Base-by-base conservation (phyloP, 1,284 basidiomycete species). In the Leccinum solheimii region DNA sequence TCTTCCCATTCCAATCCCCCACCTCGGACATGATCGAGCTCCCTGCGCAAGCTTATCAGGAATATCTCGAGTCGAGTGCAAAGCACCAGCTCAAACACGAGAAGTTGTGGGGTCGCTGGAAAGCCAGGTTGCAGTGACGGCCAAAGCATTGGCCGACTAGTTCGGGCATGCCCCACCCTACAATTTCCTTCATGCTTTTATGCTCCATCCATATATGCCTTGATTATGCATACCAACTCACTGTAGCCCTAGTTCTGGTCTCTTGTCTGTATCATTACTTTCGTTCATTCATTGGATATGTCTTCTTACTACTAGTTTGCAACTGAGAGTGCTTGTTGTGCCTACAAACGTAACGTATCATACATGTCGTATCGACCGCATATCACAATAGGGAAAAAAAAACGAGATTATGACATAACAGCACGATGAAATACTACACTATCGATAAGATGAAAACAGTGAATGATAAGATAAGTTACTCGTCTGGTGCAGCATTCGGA, bases 11-110 rank as follows among this genome's bases (percentile, higher is more conserved):
- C 45, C 76, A 70, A 56, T 72, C 74, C 4, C 72, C 76, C 8
- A 76, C 76, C 10, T 76, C 75, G 10, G 87, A 84, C 65, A 82
- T 86, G 78, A 81, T 89, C 62, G 85, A 88, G 66, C 78, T 89
- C 23, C 81, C 86, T 27, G 77, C 78, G 40, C 73, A 80, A 59
- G 83, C 83, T 6, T 86, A 83, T 68, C 77, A 75, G 36, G 80
- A 87, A 64, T 89, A 81, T 69, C 70, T 79, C 61, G 79, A 82
- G 68, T 73, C 86, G 62, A 81, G 76, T 62, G 75, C 78, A 49
- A 80, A 77, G 57, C 79, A 81, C 55, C 79, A 80, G 68, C 78
- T 80, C 68, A 78, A 79, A 55, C 78, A 81, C 61, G 84, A 86
- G 69, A 80, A 73, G 55, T 69, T 86, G 62, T 87, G 85, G 85